These are phyloP conservation scores for Crithidia sp. DNA, from an alignment of 208 protist genomes.

Conservation along the genomic window DNA sequence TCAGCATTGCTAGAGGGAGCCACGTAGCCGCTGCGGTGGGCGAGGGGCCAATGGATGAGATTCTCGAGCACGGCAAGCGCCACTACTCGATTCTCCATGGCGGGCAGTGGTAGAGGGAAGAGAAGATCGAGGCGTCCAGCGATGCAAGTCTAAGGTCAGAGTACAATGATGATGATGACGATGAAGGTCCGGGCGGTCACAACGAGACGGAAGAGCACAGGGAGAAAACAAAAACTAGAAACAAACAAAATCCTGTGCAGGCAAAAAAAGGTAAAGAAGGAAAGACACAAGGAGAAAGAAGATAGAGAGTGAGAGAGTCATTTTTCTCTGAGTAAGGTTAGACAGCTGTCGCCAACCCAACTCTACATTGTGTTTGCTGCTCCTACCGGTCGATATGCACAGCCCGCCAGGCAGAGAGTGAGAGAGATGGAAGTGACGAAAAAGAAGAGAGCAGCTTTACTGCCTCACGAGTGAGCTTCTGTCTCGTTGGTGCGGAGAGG, in stretches of 20 bases:
- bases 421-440: too few relatives aligned
- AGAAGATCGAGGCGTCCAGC: constrained; percentile 1
- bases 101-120: constrained; percentile 9
- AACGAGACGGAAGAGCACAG: not conserved
- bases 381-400: too few relatives aligned
- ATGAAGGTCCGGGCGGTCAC: constrained; percentile 4
- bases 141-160: too few relatives aligned
- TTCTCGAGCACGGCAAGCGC: constrained; percentile 76
- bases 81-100: constrained; percentile 72
- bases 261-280: not conserved
- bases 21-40: constrained; percentile 35
- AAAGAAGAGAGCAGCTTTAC: too few relatives aligned
- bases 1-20: constrained; percentile 1
- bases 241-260: not conserved
- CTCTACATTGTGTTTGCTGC: too few relatives aligned
- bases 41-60: constrained; percentile 75
- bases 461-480: too few relatives aligned
- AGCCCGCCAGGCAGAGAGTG: too few relatives aligned
- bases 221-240: not conserved
- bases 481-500: too few relatives aligned
- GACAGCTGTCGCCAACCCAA: too few relatives aligned
- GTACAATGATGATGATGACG: too few relatives aligned
- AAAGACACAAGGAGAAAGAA: not conserved
- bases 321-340: too few relatives aligned
- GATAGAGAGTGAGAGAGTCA: not conserved